Base-by-base conservation (phyloP, 2,329 filamentous ascomycete genomes). In the Aureobasidium sp. region DNA sequence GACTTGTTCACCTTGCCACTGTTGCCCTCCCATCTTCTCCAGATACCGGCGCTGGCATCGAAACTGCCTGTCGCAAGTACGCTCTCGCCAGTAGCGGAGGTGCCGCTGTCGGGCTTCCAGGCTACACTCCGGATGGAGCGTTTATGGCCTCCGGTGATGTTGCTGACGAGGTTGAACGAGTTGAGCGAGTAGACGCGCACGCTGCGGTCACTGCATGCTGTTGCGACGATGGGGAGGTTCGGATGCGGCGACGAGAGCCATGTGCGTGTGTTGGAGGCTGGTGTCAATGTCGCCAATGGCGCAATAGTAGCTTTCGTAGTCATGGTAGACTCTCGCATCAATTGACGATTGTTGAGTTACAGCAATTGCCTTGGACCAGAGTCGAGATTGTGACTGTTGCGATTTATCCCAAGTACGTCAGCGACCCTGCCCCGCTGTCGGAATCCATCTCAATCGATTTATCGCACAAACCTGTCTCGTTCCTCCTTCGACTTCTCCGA, bases 1-100 rank as follows among this genome's bases (percentile, higher is more conserved):
- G 57, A 34, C 63, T 34, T 64, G 27, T 57, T 55, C 58, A 79
- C 79, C 66, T 81, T 80, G 67, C 84, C 83, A 27, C 61, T 62
- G 27, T 37, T 76, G 82, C 85, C 65, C 83, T 86, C 93, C 86
- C 96, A 68, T 89, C 83, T 10, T 61, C 77, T 69, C 79, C 79
- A 81, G 39, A 81, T 78, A 0, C 91, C 94, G 2, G 93, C 92
- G 1, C 90, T 95, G 16, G 90, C 88, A 74, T 99, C 94, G 72
- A 99, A 99, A 72, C 89, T 94, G 4, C 91, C 94, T 0, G 92
- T 96, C 5, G 93, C 92, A 16, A 97, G 82, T 49, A 93, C 90
- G 61, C 89, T 86, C 71, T 86, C 84, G 25, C 79, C 81, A 14
- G 81, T 77, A 44, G 44, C 51, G 21, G 64, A 60, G 7, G 57